Base-by-base conservation (phyloP, 495 filamentous ascomycete species). In the Astrothelium macrocarpum region DNA sequence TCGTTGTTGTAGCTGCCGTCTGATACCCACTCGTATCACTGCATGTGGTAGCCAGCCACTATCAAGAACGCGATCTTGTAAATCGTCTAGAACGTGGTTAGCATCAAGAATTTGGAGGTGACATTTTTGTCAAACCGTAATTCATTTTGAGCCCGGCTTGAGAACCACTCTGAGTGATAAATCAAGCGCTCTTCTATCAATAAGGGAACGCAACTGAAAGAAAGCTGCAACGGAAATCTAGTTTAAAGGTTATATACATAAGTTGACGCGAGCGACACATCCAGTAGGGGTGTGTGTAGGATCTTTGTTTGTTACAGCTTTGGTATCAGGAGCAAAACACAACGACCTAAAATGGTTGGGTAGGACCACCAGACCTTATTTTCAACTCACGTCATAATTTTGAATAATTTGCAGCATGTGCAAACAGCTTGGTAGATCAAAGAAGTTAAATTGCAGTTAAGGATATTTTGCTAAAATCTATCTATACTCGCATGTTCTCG, bases 401-500 rank as follows among this genome's bases (percentile, higher is more conserved):
- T 29, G 10, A 9, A 56, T 3, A 16, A 25, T 11, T 56, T 56
- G 11, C 2, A 56, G 5, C 26, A 56, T 56, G 2, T 56, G 16
- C 12, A 5, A 49, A 20, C 20, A n/a, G n/a, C n/a, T n/a, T n/a
- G n/a, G n/a, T n/a, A n/a, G 20, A 18, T 16, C n/a, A 49, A 20
- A 49, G n/a, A 16, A 49, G 45, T 18, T 18, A 23, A 18, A 5
- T 23, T 49, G 20, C 20, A 49, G 45, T 29, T 29, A n/a, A n/a
- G n/a, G n/a, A n/a, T n/a, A n/a, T n/a, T n/a, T n/a, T n/a, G n/a
- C n/a, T n/a, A n/a, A n/a, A n/a, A n/a, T n/a, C n/a, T 56, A 26
- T 56, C 49, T 56, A 64, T 43, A 67, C 58, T 18, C 83, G 77
- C 89, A 95, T 90, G 59, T 84, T 78, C 71, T 92, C 89, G 56